Evolutionary conservation across 148 eudicot species (phyloP), one percentile per base, ranked within the genome.

Genomic region (Fagopyrum homotropicum): DNA sequence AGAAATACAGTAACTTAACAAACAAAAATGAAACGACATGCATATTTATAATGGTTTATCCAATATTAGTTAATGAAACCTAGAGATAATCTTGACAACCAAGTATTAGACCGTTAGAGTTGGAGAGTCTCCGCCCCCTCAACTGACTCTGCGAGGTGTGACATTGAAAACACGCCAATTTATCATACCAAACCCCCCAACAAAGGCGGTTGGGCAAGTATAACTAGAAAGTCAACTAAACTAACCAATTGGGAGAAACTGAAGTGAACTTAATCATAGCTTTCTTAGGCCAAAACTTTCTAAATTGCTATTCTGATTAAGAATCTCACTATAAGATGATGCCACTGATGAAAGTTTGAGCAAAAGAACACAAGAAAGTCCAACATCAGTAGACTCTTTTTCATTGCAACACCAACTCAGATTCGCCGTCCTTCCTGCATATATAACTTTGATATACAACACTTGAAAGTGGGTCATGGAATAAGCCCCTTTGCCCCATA

Each of bases 401-500:
- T 40, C 71, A 43, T 66, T 66, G 19, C 71, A 66, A 35, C 45
- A 16, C 46, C 45, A 35, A 40, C 15, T 66, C 4, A 66, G 19
- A 66, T 61, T 61, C 40, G 68, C 43, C 43, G 43, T 61, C 71
- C 71, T 4, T 4, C 45, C 9, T 66, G 46, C 19, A 12, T 35
- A 35, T 35, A 35, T 66, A 35, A 40, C 30, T 30, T 12, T 66
- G 45, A 40, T 66, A n/a, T 40, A 43, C 5, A 29, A 14, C 69
- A 57, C 35, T 19, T 40, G 71, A n/a, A 40, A 66, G 68, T 61
- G 68, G 68, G 68, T 11, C 12, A 61, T 61, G 68, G 68, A 61
- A 61, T 61, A 61, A 61, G 30, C 4, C 46, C 17, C 8, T 35
- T 66, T 66, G n/a, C 71, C 47, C 46, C 8, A 40, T 8, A 64